Evolutionary conservation across 768 basidiomycete species (phyloP).

Genomic region (Daedaleopsis sinensis): DNA sequence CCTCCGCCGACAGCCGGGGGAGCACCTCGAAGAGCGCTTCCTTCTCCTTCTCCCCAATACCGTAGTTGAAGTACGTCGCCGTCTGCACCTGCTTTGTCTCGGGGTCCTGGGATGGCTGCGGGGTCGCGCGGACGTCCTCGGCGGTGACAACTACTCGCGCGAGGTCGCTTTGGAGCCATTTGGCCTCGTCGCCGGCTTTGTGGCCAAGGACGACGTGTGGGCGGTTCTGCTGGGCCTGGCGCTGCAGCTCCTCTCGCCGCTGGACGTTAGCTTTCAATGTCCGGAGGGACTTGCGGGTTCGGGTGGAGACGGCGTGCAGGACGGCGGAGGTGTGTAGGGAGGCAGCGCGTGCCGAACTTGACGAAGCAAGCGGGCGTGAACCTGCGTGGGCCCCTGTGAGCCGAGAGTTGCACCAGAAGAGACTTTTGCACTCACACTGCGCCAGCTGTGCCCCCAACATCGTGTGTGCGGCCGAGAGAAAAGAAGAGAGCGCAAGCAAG

Average conservation of each 20-base stretch:
- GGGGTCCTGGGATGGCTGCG: slow-evolving; percentile 10
- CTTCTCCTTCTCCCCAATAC: slow-evolving; percentile 61
- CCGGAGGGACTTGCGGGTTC: slow-evolving; percentile 39
- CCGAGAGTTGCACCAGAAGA: too few species aligned
- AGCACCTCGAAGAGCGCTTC: slow-evolving; percentile 67
- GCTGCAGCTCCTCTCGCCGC: slow-evolving; percentile 46
- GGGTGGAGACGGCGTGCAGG: slow-evolving; percentile 33
- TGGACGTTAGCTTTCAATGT: slow-evolving; percentile 47
- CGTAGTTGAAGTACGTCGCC: slow-evolving; percentile 64
- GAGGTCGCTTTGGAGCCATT: slow-evolving; percentile 72
- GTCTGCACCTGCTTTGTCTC: slow-evolving; percentile 43
- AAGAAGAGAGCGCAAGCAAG: slow-evolving; percentile 8
- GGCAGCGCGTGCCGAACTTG: slow-evolving; percentile 36
- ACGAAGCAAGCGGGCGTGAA: slow-evolving; percentile 44
- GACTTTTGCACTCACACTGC: slow-evolving; percentile 27
- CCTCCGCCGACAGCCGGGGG: slow-evolving; percentile 52
- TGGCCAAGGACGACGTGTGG: slow-evolving; percentile 80
- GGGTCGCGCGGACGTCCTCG: slow-evolving; percentile 32
- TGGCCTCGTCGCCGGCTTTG: slow-evolving; percentile 59
- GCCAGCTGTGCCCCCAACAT: slow-evolving; percentile 29
- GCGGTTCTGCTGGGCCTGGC: slow-evolving; percentile 40
- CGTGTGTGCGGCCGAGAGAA: slow-evolving; percentile 13
- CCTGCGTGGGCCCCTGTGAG: slow-evolving; percentile 24
- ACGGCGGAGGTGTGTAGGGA: slow-evolving; percentile 53
- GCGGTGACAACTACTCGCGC: slow-evolving; percentile 63